Evolutionary conservation across 23 red algal species (phyloP).

Genomic region (Gracilaria vermiculophylla): DNA sequence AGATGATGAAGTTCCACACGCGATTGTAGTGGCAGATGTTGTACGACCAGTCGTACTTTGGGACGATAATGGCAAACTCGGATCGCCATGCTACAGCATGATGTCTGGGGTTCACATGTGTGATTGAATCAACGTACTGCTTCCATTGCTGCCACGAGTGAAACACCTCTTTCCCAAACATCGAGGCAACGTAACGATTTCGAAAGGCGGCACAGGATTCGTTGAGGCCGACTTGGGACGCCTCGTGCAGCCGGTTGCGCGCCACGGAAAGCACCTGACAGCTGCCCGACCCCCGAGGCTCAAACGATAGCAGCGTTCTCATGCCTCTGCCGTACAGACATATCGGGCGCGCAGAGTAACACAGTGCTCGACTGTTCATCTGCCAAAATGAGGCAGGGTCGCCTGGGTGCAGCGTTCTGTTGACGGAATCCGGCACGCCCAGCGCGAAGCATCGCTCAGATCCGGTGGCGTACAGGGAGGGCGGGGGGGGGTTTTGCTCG

Average conservation of each 20-base stretch:
- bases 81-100: slow-evolving; percentile 55
- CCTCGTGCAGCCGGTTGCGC: background rate
- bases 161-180: slow-evolving; percentile 55
- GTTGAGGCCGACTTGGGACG: background rate
- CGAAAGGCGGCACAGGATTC: slow-evolving; percentile 49
- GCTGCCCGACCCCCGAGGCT: background rate
- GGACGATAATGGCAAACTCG: slow-evolving; percentile 66
- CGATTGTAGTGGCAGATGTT: slow-evolving; percentile 80
- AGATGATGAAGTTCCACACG: slow-evolving; percentile 62
- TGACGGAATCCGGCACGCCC: slow-evolving; percentile 23
- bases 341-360: slow-evolving; percentile 21
- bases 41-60: slow-evolving; percentile 69
- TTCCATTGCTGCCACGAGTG: slow-evolving; percentile 7
- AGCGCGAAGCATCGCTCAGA: slow-evolving; percentile 38
- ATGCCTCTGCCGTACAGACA: slow-evolving; percentile 52
- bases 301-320: slow-evolving; percentile 48
- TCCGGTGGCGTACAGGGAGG: slow-evolving; percentile 46
- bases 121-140: background rate
- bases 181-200: slow-evolving; percentile 18
- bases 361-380: slow-evolving; percentile 69
- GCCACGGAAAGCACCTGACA: slow-evolving; percentile 56
- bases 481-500: slow-evolving; percentile 22
- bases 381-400: slow-evolving; percentile 63
- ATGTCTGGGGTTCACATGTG: slow-evolving; percentile 22
- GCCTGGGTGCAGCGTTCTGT: background rate